Percentiles rank a stretch among this genome's conserved stretches.
Evolutionary conservation across 2,329 filamentous ascomycete species (phyloP).

Genomic region (Xylariaceae sp.): DNA sequence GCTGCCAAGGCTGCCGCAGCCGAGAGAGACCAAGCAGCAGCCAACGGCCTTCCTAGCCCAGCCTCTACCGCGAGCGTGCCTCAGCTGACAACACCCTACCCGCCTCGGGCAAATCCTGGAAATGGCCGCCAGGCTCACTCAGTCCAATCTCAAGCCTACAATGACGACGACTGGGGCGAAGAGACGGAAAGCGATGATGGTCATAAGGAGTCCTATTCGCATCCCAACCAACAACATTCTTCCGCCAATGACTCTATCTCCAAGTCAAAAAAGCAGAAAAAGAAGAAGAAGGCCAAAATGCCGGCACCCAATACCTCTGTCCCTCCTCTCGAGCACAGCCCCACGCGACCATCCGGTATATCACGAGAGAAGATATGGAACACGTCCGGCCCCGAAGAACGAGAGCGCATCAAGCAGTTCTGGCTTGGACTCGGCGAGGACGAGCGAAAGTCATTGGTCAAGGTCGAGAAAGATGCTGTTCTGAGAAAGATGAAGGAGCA

Average conservation of each 20-base stretch:
- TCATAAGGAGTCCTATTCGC: slow-evolving; percentile 39
- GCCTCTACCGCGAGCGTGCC: slow-evolving; percentile 29
- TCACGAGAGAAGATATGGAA: slow-evolving; percentile 94
- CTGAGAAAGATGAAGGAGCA: slow-evolving; percentile 99
- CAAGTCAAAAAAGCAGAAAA: slow-evolving; percentile 60
- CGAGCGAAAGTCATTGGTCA: slow-evolving; percentile 90
- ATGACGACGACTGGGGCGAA: slow-evolving; percentile 48
- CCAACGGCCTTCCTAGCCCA: slow-evolving; percentile 41
- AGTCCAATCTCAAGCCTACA: slow-evolving; percentile 38
- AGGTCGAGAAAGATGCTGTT: slow-evolving; percentile 97
- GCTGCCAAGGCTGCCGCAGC: slow-evolving; percentile 57
- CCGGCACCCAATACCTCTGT: slow-evolving; percentile 19
- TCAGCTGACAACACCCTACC: no score
- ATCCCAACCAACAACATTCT: slow-evolving; percentile 37
- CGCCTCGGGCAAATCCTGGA: slow-evolving; percentile 13
- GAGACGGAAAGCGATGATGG: slow-evolving; percentile 57
- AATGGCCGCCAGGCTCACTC: slow-evolving; percentile 16
- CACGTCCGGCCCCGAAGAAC: slow-evolving; percentile 87
- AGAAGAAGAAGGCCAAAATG: slow-evolving; percentile 61
- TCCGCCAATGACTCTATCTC: slow-evolving; percentile 35
- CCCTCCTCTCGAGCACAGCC: slow-evolving; percentile 22
- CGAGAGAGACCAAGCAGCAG: slow-evolving; percentile 40
- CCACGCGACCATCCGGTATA: slow-evolving; percentile 39
- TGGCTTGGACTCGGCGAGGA: slow-evolving; percentile 94
- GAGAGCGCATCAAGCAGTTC: slow-evolving; percentile 96